Conservation (phyloP, 2,329 filamentous ascomycete genomes). For the Fusarium sp. region DNA sequence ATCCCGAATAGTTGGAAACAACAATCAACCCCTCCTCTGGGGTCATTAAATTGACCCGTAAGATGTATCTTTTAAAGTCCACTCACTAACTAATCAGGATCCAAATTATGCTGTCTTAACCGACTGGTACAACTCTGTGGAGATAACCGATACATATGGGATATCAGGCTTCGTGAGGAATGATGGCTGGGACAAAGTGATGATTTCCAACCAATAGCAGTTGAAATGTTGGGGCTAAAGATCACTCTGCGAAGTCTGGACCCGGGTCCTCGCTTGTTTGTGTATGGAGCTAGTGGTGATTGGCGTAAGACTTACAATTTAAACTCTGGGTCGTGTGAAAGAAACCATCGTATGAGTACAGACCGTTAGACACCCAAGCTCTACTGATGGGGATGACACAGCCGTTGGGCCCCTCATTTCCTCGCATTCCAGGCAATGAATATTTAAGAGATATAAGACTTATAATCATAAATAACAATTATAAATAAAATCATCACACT, state of each 20-base stretch:
- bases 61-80: neutral
- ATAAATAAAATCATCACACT: fast-evolving
- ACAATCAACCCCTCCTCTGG: neutral
- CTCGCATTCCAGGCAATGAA: neutral
- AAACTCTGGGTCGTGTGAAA: neutral
- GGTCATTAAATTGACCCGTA: no score
- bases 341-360: fast-evolving
- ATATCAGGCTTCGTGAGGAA: neutral
- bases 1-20: neutral
- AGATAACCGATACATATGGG: neutral
- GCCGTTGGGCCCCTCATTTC: neutral
- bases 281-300: no score
- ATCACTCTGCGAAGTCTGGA: fast-evolving
- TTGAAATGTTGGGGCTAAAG: fast-evolving
- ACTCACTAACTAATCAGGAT: fast-evolving
- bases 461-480: fast-evolving
- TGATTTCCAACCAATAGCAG: neutral
- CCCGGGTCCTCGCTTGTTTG: neutral
- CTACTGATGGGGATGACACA: no score
- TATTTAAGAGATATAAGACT: fast-evolving
- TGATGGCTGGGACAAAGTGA: neutral
- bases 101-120: neutral
- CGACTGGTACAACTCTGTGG: neutral
- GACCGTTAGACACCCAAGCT: fast-evolving
- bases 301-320: neutral